A percentile compares a stretch with the other conserved stretches of the same genome.
Conservation (phyloP, 2,329 filamentous ascomycete genomes). For the Claviceps cyperi region DNA sequence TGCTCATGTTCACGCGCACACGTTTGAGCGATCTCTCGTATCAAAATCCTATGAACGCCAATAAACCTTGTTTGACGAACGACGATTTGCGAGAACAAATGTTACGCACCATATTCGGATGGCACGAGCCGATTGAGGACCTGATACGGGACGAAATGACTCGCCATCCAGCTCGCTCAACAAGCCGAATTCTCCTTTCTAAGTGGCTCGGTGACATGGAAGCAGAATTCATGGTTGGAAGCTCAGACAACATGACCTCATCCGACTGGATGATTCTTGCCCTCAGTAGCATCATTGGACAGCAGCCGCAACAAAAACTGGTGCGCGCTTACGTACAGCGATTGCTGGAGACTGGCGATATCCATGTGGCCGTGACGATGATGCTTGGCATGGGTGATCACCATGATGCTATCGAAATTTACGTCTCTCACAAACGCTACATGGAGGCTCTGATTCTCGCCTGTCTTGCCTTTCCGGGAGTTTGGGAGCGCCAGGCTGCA, state of each 20-base stretch:
- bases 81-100: conserved; percentile 81
- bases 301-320: conserved; percentile 71
- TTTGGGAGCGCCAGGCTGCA: conserved; percentile 83
- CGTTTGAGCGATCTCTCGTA: conserved; percentile 75
- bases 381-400: conserved; percentile 83
- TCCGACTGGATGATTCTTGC: conserved; percentile 96
- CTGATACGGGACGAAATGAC: conserved; percentile 74
- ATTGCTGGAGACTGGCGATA: conserved; percentile 74
- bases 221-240: conserved; percentile 65
- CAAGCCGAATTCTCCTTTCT: conserved; percentile 66
- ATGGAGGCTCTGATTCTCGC: conserved; percentile 89
- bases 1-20: conserved; percentile 76
- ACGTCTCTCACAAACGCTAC: conserved; percentile 77
- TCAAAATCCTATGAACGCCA: conserved; percentile 46
- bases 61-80: conserved; percentile 48
- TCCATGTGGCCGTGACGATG: conserved; percentile 85
- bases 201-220: conserved; percentile 89
- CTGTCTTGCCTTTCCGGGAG: conserved; percentile 64
- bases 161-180: conserved; percentile 57
- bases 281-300: conserved; percentile 68
- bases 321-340: conserved; percentile 83
- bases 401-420: conserved; percentile 92
- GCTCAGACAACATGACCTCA: conserved; percentile 75
- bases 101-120: conserved; percentile 88
- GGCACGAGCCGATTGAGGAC: conserved; percentile 71